Percentiles rank a stretch among this genome's conserved stretches.
phyloP scores from a whole-genome alignment of 768 basidiomycete species.

The Termitomyces sp. region DNA sequence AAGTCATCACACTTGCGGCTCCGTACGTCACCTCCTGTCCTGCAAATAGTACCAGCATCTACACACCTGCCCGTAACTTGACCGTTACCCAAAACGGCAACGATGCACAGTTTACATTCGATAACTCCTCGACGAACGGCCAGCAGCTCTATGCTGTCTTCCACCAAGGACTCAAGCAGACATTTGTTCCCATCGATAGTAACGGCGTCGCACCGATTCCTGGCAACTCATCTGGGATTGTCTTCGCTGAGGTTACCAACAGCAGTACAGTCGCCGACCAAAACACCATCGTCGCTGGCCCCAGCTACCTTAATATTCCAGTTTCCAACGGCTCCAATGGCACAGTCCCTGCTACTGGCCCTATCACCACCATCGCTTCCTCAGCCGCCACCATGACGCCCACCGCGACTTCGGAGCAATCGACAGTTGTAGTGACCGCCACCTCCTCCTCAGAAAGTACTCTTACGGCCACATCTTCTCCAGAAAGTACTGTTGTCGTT shows the following conservation, averaged over 20 bases:
- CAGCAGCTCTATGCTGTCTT: constrained; percentile 33
- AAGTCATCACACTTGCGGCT: constrained; percentile 24
- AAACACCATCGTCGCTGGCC: constrained; percentile 11
- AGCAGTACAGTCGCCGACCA: constrained; percentile 1
- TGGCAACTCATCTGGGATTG: constrained; percentile 7
- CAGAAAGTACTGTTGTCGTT: neutral
- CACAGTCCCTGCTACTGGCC: neutral
- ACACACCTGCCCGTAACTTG: constrained; percentile 40
- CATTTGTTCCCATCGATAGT: constrained; percentile 10
- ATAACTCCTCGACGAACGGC: constrained; percentile 9
- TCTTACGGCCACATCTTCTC: neutral
- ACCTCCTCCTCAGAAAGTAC: neutral
- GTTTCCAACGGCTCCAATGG: constrained; percentile 2
- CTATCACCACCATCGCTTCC: constrained; percentile 1
- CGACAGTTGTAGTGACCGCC: neutral
- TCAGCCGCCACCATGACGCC: neutral
- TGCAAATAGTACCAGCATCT: constrained; percentile 36
- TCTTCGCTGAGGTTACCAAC: constrained; percentile 11
- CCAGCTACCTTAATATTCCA: constrained; percentile 7
- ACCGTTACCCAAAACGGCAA: constrained; percentile 24
- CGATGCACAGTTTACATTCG: constrained; percentile 20
- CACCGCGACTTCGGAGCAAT: neutral
- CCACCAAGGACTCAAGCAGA: constrained; percentile 33
- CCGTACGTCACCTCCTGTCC: constrained; percentile 47
- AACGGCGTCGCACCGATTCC: constrained; percentile 10